Base-by-base conservation (phyloP, 176 grass and related monocot species). In the Oryza officinalis region DNA sequence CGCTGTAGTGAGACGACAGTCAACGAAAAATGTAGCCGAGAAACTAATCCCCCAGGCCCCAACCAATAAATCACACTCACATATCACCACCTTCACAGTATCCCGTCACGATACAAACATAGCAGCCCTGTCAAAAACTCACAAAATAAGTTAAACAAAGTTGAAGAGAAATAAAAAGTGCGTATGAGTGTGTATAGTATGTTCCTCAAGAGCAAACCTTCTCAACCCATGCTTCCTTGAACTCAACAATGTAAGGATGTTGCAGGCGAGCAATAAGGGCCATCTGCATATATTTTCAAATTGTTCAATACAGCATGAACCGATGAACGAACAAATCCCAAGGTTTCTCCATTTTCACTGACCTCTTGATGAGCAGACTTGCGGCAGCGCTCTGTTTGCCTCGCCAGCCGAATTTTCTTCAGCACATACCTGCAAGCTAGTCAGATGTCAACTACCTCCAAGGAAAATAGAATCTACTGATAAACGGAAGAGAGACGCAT, bases 191-290 rank as follows among this genome's bases (percentile, higher is more conserved):
- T 57, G 28, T n/a, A n/a, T n/a, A n/a, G n/a, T n/a, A n/a, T 86
- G 52, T 25, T 85, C 72, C 12, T 81, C 9, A 26, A 78, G 67
- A 79, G 65, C 71, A 83, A 89, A 99, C 97, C 97, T 99, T 99
- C 81, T 99, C 97, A 67, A 96, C 97, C 97, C 97, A 99, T 84
- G 97, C 97, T 79, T 99, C 97, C 67, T 99, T 99, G 88, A 92
- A 99, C 82, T 99, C 97, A 26, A 99, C 93, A 23, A 92, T 96
- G 33, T 91, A 99, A 76, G 97, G 97, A 82, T 99, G 91, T 69
- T 96, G 97, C 69, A 99, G 63, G 33, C 93, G 93, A 63, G 97
- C 97, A 73, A 99, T 99, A 45, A 99, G 91, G 75, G 93, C 89
- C 97, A 99, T 99, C 97, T 99, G 77, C 80, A 89, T 86, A 71